Evolutionary conservation across 2,329 filamentous ascomycete genomes (phyloP), one percentile per base, ranked within the genome.

Genomic region (Nannizziopsis arthrosporioides): DNA sequence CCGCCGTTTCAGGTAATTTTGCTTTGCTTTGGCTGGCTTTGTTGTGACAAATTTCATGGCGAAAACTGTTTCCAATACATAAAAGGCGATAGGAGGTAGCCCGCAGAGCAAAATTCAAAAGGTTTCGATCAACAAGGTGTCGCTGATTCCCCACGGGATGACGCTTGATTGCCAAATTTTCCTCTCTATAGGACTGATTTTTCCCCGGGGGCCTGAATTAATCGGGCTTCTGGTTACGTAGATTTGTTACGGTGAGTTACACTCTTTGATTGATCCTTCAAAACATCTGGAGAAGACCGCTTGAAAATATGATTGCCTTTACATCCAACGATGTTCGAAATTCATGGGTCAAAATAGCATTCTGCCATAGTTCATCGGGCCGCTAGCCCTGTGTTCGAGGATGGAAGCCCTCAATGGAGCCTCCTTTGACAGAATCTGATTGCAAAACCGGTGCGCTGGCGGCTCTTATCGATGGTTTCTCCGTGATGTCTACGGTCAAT

Each of bases 131-230:
- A 74, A 71, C 74, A 76, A 88, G 87, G 87, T 94, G 87, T 94
- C 87, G 87, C 86, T 69, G 84, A 90, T 75, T 87, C 81, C 79
- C 70, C 61, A 68, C 74, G 73, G 45, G 82, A 85, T 77, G 80
- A 92, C 65, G 86, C 86, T 94, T 86, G 87, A 94, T 88, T 80
- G 87, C 87, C 87, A 94, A 75, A 56, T 61, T 55, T 57, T 55
- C 51, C 56, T 55, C 59, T 52, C 51, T 52, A 47, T 38, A n/a
- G 30, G 38, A 27, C 43, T 18, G 18, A 19, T 11, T 1, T 17
- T 36, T 27, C 10, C 10, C 11, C 41, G 39, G 18, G 27, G 12
- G 2, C 2, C 5, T 32, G 17, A 14, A 12, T 44, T 11, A 12
- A 17, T 7, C 37, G 5, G 37, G 12, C 4, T 12, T n/a, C 27